Percentiles rank a stretch among this genome's conserved stretches.
These are phyloP conservation scores for Talaromyces verruculosus DNA, from an alignment of 2,329 filamentous ascomycete species.

Conservation along the genomic window DNA sequence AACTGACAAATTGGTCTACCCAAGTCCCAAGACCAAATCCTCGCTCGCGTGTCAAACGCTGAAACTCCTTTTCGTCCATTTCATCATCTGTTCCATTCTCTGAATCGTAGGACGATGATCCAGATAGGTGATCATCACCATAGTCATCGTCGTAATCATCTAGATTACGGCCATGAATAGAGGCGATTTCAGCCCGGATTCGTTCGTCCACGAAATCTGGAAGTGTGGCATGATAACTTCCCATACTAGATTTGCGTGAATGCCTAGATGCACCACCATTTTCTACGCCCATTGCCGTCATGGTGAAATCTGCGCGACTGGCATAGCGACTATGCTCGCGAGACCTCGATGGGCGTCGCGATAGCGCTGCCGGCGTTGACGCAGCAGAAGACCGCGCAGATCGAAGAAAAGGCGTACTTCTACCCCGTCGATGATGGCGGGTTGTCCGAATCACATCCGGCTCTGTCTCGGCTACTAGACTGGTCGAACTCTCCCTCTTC, in stretches of 20 bases:
- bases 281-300: slow-evolving; percentile 32
- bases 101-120: slow-evolving; percentile 28
- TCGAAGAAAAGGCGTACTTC: slow-evolving; percentile 23
- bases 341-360: slow-evolving; percentile 37
- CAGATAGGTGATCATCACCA: slow-evolving; percentile 23
- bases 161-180: slow-evolving; percentile 28
- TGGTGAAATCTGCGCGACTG: slow-evolving; percentile 38
- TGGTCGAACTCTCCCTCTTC: slow-evolving; percentile 57
- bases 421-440: slow-evolving; percentile 26
- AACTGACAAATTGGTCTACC: slow-evolving; percentile 60
- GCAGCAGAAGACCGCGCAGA: slow-evolving; percentile 35
- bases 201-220: slow-evolving; percentile 54
- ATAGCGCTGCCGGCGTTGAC: slow-evolving; percentile 37
- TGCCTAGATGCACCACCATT: not conserved
- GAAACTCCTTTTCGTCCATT: slow-evolving; percentile 56
- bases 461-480: slow-evolving; percentile 46
- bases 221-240: slow-evolving; percentile 26
- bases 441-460: slow-evolving; percentile 30
- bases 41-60: slow-evolving; percentile 51
- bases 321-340: slow-evolving; percentile 34
- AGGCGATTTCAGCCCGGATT: slow-evolving; percentile 42
- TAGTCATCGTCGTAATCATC: slow-evolving; percentile 26
- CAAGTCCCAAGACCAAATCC: slow-evolving; percentile 57
- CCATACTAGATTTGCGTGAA: slow-evolving; percentile 23
- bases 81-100: slow-evolving; percentile 38